Percentiles rank a stretch among this genome's conserved stretches.
Conservation (phyloP, 2,329 filamentous ascomycete genomes). For the Penicillium griseofulvum region DNA sequence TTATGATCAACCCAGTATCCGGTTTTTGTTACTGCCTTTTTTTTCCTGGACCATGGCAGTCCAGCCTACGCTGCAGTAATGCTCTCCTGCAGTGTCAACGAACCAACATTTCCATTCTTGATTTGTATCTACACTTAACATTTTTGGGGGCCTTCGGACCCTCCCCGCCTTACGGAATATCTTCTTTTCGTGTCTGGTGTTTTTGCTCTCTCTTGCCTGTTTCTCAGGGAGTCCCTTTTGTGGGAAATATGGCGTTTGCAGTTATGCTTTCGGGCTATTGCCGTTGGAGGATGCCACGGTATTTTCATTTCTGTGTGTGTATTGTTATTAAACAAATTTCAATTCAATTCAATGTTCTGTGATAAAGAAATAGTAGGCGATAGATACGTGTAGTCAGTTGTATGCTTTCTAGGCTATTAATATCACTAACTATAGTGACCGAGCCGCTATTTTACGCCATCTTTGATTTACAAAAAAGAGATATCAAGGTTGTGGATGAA, state of each 20-base stretch:
- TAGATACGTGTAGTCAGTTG: not conserved
- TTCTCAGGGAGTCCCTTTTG: not conserved
- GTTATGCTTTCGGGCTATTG: not conserved
- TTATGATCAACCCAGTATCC: not conserved
- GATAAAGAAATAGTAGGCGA: no score
- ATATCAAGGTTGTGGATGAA: not conserved
- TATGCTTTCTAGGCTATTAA: not conserved
- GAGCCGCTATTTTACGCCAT: not conserved
- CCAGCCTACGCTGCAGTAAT: not conserved
- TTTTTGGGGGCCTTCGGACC: not conserved
- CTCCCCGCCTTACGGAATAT: not conserved
- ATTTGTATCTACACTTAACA: slow-evolving; percentile 16
- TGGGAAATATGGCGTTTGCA: not conserved
- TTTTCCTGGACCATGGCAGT: not conserved
- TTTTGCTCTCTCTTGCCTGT: not conserved
- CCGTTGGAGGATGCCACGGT: not conserved
- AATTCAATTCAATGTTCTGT: not conserved
- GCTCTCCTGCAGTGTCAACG: slow-evolving; percentile 6
- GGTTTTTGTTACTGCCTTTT: slow-evolving; percentile 1
- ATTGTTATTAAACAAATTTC: not conserved
- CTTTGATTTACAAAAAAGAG: not conserved
- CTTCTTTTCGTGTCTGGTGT: slow-evolving; percentile 6
- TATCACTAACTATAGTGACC: not conserved
- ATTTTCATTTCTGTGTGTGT: not conserved
- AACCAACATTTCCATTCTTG: slow-evolving; percentile 9